Conservation (phyloP, 768 basidiomycete species). For the Rhodotorula graminis region DNA sequence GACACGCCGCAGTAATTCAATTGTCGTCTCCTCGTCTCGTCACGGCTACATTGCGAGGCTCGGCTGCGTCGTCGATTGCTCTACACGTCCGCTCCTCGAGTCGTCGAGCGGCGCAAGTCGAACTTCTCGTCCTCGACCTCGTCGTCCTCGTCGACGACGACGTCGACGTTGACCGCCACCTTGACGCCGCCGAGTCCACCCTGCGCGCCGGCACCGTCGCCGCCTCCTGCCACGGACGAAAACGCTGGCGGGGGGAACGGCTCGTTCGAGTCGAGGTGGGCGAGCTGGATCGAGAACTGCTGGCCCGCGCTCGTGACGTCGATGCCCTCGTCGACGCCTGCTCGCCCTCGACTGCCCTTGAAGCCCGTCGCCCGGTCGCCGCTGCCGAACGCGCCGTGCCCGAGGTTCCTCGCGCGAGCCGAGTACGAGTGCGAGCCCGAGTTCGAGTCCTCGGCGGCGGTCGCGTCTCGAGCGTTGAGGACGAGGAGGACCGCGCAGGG, state of each 20-base stretch:
- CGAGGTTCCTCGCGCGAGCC: not conserved
- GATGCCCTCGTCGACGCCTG: not conserved
- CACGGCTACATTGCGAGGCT: too few relatives aligned
- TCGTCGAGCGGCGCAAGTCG: too few relatives aligned
- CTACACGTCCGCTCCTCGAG: not conserved
- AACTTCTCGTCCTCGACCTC: not conserved
- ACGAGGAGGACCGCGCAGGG: slow-evolving; percentile 10
- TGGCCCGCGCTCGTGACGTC: not conserved
- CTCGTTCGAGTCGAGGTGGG: not conserved
- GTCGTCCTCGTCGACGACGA: not conserved
- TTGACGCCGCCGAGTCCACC: not conserved
- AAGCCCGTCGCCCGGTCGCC: not conserved
- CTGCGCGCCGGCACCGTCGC: not conserved
- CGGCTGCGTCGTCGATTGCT: too few relatives aligned
- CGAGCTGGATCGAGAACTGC: slow-evolving; percentile 1
- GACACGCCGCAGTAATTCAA: too few relatives aligned
- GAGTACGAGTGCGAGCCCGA: too few relatives aligned
- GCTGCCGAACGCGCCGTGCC: not conserved
- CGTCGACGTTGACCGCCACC: slow-evolving; percentile 7
- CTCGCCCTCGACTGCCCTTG: not conserved
- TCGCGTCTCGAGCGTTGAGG: not conserved
- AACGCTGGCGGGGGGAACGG: not conserved
- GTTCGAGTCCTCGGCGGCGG: not conserved
- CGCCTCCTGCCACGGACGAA: not conserved
- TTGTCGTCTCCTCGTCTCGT: too few relatives aligned